Conservation (phyloP, 106 monocot genomes). For the Dendrobium chrysotoxum region DNA sequence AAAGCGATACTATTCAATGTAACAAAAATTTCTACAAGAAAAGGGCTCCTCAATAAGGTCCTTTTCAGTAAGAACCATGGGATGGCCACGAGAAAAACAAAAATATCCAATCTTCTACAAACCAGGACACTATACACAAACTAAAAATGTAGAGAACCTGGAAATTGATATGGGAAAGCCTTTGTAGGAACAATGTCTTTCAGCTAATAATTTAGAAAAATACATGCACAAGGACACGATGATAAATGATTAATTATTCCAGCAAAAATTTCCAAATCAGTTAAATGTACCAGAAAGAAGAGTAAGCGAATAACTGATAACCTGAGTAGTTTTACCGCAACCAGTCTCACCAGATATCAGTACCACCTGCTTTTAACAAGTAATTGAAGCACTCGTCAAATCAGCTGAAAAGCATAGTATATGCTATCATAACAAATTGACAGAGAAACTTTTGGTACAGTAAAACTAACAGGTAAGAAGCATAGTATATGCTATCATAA, state of each 20-base stretch:
- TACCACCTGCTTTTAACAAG: conserved; percentile 56
- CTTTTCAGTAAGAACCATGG: not conserved
- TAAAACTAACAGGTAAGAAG: not conserved
- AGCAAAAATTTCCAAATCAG: not conserved
- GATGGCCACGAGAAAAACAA: not conserved
- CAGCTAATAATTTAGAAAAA: not conserved
- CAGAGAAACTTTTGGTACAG: too few relatives aligned
- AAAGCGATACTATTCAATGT: not conserved
- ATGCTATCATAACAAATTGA: not conserved
- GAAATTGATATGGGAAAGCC: not conserved
- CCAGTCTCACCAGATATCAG: conserved; percentile 96
- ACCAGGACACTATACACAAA: not conserved
- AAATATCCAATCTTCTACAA: not conserved
- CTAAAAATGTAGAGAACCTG: not conserved
- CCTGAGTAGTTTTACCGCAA: conserved; percentile 99
- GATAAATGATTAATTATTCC: not conserved
- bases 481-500: not conserved
- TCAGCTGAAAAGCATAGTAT: not conserved
- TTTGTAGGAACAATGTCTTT: not conserved
- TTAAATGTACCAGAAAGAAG: conserved; percentile 25
- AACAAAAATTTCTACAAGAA: not conserved
- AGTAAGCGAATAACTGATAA: conserved; percentile 39
- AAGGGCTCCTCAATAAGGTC: not conserved
- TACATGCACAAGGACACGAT: not conserved
- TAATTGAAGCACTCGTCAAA: not conserved